Percentiles rank a stretch among this genome's conserved stretches.
These are phyloP conservation scores for Calonectria naviculata DNA, from an alignment of 2,329 filamentous ascomycete genomes.

Conservation along the genomic window DNA sequence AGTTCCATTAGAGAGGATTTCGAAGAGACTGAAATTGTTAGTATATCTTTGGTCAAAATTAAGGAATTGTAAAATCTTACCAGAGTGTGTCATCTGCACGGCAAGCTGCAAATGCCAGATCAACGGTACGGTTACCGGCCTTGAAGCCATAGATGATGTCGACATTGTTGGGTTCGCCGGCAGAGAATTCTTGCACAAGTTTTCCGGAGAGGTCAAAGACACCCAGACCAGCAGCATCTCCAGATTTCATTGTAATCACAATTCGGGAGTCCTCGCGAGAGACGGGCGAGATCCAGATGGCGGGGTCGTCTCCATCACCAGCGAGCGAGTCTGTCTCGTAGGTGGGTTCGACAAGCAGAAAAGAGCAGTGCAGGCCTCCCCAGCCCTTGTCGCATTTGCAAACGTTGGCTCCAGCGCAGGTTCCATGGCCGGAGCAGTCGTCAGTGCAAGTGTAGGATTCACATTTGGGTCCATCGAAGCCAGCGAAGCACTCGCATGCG, in stretches of 20 bases:
- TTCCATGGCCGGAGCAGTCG: conserved; percentile 54
- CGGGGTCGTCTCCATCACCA: conserved; percentile 59
- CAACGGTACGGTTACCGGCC: conserved; percentile 54
- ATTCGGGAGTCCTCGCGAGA: conserved; percentile 56
- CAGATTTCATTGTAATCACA: conserved; percentile 64
- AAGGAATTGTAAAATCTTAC: conserved; percentile 44
- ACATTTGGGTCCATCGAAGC: conserved; percentile 51
- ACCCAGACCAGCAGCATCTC: conserved; percentile 57
- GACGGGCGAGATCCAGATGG: conserved; percentile 59
- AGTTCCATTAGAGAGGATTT: conserved; percentile 58
- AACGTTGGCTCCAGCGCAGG: conserved; percentile 53
- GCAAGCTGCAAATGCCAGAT: conserved; percentile 63
- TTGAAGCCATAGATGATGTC: conserved; percentile 63
- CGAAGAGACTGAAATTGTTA: conserved; percentile 54
- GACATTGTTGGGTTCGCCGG: conserved; percentile 64
- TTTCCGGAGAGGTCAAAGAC: conserved; percentile 62
- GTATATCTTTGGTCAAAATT: neutral
- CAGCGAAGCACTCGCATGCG: conserved; percentile 56
- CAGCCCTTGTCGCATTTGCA: conserved; percentile 55
- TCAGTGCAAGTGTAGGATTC: conserved; percentile 50
- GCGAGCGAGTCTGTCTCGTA: conserved; percentile 57
- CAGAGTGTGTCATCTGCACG: conserved; percentile 63
- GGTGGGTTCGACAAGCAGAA: conserved; percentile 52
- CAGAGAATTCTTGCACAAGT: conserved; percentile 55
- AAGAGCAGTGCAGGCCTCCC: conserved; percentile 58